These are phyloP conservation scores for Pluteus cervinus DNA, from an alignment of 768 basidiomycete species.

Conservation along the genomic window DNA sequence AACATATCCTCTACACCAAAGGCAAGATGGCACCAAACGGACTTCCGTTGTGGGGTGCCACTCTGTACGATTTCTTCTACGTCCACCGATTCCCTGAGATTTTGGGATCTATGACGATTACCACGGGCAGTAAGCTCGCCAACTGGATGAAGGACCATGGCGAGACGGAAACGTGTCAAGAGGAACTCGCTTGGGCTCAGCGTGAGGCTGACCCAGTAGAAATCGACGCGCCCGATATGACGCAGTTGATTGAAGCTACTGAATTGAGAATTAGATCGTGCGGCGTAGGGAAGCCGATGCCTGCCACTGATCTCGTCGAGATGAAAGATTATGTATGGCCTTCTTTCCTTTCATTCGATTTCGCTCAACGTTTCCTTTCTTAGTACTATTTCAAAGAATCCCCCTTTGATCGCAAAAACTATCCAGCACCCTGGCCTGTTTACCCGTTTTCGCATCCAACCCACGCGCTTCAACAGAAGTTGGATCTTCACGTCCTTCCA, in stretches of 20 bases:
- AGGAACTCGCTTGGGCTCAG: slow-evolving; percentile 28
- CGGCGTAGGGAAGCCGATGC: slow-evolving; percentile 1
- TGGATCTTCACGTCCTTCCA: slow-evolving; percentile 19
- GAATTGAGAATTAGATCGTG: slow-evolving; percentile 9
- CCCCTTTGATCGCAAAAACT: slow-evolving; percentile 25
- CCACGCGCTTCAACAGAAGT: slow-evolving; percentile 16
- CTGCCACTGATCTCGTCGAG: background rate
- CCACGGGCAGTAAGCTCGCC: slow-evolving; percentile 30
- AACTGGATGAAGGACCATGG: slow-evolving; percentile 28
- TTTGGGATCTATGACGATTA: slow-evolving; percentile 11
- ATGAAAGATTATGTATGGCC: background rate
- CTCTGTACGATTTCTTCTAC: slow-evolving; percentile 34
- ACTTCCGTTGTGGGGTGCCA: slow-evolving; percentile 34
- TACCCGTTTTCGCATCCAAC: slow-evolving; percentile 26
- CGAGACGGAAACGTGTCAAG: slow-evolving; percentile 24
- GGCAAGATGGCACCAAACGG: slow-evolving; percentile 29
- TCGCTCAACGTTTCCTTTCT: background rate
- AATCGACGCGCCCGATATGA: slow-evolving; percentile 23
- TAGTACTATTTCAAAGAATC: slow-evolving; percentile 12
- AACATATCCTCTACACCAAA: slow-evolving; percentile 9
- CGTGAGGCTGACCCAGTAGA: slow-evolving; percentile 26
- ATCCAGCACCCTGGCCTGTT: slow-evolving; percentile 35
- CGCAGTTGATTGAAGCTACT: slow-evolving; percentile 13
- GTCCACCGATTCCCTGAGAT: slow-evolving; percentile 17
- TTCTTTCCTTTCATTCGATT: too few species aligned